Evolutionary conservation across 495 filamentous ascomycete genomes (phyloP).

Genomic region (Trichoderma reesei): DNA sequence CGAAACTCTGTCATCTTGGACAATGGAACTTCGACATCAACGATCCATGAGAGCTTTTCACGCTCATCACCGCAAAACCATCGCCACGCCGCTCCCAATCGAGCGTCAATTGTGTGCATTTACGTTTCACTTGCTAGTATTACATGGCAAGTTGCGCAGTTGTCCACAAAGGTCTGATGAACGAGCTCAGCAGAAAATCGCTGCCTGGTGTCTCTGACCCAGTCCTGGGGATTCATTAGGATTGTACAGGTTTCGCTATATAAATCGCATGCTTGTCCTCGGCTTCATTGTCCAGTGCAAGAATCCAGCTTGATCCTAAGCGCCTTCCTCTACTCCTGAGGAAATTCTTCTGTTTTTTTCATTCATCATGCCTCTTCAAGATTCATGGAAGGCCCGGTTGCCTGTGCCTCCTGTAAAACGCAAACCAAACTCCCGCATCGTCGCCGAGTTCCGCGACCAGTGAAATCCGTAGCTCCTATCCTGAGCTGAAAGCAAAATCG

Average conservation of each 20-base stretch:
- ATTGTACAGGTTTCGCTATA: background rate
- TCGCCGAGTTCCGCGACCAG: background rate
- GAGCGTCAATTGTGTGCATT: no score
- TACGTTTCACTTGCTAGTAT: no score
- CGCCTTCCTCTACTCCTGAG: background rate
- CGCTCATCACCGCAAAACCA: no score
- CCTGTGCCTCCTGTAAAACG: background rate
- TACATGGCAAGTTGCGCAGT: background rate
- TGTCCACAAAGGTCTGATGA: background rate
- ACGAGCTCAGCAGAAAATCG: background rate
- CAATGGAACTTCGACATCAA: no score
- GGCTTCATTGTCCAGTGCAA: background rate
- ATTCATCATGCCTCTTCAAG: background rate
- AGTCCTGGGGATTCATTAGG: background rate
- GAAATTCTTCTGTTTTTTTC: conserved; percentile 1
- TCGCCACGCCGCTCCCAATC: no score
- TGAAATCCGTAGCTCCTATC: background rate
- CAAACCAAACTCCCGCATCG: conserved; percentile 4
- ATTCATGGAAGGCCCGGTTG: background rate
- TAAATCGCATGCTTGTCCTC: background rate
- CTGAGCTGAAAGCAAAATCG: conserved; percentile 3
- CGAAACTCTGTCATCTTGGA: background rate
- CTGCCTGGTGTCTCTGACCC: background rate
- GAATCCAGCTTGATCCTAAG: background rate
- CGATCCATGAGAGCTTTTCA: no score